phyloP scores from a whole-genome alignment of 495 filamentous ascomycete species.

The Terfezia claveryi region DNA sequence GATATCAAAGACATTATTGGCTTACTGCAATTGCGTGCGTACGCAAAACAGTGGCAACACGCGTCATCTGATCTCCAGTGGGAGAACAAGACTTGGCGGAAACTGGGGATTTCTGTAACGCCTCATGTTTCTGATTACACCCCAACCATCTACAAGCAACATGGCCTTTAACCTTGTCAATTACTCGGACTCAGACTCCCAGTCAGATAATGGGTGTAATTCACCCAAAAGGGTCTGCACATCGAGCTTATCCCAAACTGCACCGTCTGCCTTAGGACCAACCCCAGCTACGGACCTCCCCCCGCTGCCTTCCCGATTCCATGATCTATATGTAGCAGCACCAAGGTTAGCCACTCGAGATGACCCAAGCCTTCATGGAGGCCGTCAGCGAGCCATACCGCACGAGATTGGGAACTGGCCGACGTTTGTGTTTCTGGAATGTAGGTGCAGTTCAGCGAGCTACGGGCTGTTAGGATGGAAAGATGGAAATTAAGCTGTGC shows the following conservation, averaged over 20 bases:
- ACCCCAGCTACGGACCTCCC: slow-evolving; percentile 32
- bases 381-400: slow-evolving; percentile 56
- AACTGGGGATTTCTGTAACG: no score
- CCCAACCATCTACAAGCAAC: neutral
- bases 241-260: slow-evolving; percentile 8
- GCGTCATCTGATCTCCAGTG: no score
- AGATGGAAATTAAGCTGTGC: no score
- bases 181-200: slow-evolving; percentile 38
- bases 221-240: slow-evolving; percentile 6
- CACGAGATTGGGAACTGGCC: slow-evolving; percentile 86
- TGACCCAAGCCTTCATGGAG: slow-evolving; percentile 65
- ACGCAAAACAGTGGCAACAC: no score
- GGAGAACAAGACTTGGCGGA: no score
- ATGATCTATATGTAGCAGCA: slow-evolving; percentile 71
- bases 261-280: neutral
- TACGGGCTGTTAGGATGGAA: no score
- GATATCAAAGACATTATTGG: no score
- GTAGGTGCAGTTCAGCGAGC: slow-evolving; percentile 27
- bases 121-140: no score
- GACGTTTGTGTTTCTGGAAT: slow-evolving; percentile 80
- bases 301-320: slow-evolving; percentile 61
- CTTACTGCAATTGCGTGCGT: no score
- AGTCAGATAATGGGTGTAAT: slow-evolving; percentile 11
- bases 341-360: slow-evolving; percentile 53
- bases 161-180: slow-evolving; percentile 31